Evolutionary conservation across 2,329 filamentous ascomycete genomes (phyloP), one percentile per base, ranked within the genome.

Genomic region (Aspergillus neoniger): DNA sequence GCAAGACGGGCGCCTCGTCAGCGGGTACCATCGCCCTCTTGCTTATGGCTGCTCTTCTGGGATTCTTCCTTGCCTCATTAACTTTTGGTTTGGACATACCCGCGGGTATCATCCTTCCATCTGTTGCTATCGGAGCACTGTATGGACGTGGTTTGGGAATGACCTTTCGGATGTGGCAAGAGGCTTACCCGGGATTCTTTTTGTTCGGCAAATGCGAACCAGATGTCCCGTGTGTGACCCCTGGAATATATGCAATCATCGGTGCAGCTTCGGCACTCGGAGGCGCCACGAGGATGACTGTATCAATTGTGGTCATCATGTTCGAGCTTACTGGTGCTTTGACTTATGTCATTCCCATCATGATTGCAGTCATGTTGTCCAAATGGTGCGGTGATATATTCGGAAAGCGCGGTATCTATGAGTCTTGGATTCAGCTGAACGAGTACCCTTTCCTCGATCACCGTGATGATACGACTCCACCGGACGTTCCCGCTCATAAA

Each of bases 331-430:
- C 95, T 0, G 95, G 95, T 55, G 95, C 95, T 1, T 84, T 99
- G 28, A 96, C 92, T 0, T 98, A 98, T 73, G 94, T 99, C 52
- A 86, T 99, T 7, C 95, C 95, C 57, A 99, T 98, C 76, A 99
- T 99, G 95, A 91, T 99, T 65, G 92, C 93, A 47, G 95, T 99
- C 72, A 96, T 99, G 93, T 84, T 98, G 48, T 91, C 91, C 64
- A 99, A 99, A 80, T 99, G 95, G 95, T 92, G 96, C 25, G 95
- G 93, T 70, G 95, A 99, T 76, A 94, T 92, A 53, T 93, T 99
- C 75, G 92, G 91, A 25, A 91, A 91, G 58, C 87, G 90, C 53
- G 92, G 95, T 65, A 98, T 99, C 76, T 99, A 99, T 80, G 95
- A 99, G 75, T 90, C 90, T 57, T 99, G 95, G 95, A 99, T 99